Percentiles rank a stretch among this genome's conserved stretches.
These are phyloP conservation scores for Boletales sp. DNA, from an alignment of 768 basidiomycete genomes.

Conservation along the genomic window DNA sequence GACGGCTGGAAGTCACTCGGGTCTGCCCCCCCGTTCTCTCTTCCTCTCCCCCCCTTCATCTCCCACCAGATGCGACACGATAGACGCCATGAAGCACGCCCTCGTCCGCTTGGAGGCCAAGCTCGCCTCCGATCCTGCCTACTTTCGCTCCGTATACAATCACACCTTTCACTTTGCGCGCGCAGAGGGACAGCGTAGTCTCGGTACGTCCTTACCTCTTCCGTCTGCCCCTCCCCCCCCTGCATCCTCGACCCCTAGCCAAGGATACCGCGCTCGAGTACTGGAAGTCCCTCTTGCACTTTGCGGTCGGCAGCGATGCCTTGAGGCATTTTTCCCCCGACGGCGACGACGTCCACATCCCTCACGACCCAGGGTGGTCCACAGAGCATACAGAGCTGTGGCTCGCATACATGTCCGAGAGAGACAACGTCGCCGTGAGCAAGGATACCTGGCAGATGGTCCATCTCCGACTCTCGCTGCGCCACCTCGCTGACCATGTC, in stretches of 20 bases:
- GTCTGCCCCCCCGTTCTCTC: slow-evolving; percentile 37
- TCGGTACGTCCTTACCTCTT: slow-evolving; percentile 45
- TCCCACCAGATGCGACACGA: slow-evolving; percentile 55
- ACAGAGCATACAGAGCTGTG: slow-evolving; percentile 64
- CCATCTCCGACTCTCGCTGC: slow-evolving; percentile 2
- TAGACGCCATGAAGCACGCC: slow-evolving; percentile 54
- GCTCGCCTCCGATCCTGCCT: slow-evolving; percentile 59
- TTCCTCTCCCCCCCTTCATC: slow-evolving; percentile 4
- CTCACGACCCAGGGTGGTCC: slow-evolving; percentile 53
- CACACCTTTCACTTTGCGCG: slow-evolving; percentile 81
- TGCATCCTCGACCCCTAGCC: slow-evolving; percentile 33
- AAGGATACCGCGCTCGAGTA: slow-evolving; percentile 72
- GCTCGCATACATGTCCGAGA: slow-evolving; percentile 69
- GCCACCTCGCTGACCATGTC: slow-evolving; percentile 5
- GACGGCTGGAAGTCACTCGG: slow-evolving; percentile 77
- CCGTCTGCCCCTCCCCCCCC: background rate
- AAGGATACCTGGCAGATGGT: slow-evolving; percentile 92
- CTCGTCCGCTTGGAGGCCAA: slow-evolving; percentile 54
- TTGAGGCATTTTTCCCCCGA: slow-evolving; percentile 42
- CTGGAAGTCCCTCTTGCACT: slow-evolving; percentile 74
- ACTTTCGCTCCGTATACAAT: slow-evolving; percentile 77
- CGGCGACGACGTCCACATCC: slow-evolving; percentile 45
- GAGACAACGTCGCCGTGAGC: slow-evolving; percentile 72
- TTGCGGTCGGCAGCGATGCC: slow-evolving; percentile 66
- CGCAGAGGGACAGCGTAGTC: slow-evolving; percentile 71